Evolutionary conservation across 140 eudicot species (phyloP).

Genomic region (Ambrosia hybrid): DNA sequence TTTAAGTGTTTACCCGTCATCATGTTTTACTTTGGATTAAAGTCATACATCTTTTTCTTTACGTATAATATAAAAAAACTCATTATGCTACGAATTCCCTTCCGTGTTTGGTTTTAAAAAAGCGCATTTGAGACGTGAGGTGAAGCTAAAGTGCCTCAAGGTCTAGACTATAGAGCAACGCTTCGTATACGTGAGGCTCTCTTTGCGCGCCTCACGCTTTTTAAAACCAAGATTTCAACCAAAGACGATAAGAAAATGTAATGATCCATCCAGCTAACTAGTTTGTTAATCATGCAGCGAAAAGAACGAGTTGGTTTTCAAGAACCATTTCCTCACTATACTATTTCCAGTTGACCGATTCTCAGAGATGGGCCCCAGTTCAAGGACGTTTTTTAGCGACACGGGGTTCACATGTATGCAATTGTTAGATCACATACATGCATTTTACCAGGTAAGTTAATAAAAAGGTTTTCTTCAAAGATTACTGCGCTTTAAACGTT

Average conservation of each 20-base stretch:
- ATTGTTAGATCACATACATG: conserved; percentile 67
- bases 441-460: conserved; percentile 76
- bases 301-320: conserved; percentile 72
- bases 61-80: not conserved
- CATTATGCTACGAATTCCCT: too few species aligned
- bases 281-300: conserved; percentile 48
- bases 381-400: conserved; percentile 79
- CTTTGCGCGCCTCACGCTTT: too few species aligned
- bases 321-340: conserved; percentile 74
- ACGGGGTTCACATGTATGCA: conserved; percentile 81
- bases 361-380: conserved; percentile 88
- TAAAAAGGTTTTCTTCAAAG: not conserved
- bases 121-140: too few species aligned
- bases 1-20: not conserved
- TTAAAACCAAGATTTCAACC: too few species aligned
- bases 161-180: too few species aligned
- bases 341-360: conserved; percentile 91
- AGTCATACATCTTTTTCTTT: not conserved
- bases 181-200: too few species aligned
- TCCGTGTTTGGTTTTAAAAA: too few species aligned
- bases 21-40: too few species aligned
- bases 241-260: too few species aligned
- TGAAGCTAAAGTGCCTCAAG: too few species aligned
- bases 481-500: not conserved
- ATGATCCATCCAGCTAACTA: conserved; percentile 8